Evolutionary conservation across 306 rosid species (phyloP), one percentile per base, ranked within the genome.

Genomic region (Sicyos baderoa): DNA sequence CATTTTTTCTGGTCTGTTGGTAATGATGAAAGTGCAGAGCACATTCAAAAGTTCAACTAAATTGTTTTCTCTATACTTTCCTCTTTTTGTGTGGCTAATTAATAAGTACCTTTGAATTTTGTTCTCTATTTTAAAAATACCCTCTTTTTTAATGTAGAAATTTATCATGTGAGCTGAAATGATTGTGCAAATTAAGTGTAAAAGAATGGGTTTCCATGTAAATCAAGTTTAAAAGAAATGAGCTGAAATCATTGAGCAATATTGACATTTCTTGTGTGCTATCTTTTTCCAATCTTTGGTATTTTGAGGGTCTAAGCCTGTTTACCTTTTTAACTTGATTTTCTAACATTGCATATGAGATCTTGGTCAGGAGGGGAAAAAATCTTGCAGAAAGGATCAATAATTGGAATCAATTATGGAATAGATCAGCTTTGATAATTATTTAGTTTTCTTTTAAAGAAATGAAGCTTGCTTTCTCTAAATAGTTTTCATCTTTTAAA

Each of bases 1-100:
- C 72, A 22, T 67, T 67, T 67, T 15, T 67, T 40, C 9, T 67
- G 72, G 21, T 67, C 72, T 23, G 72, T 48, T 67, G 72, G 23
- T 67, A 15, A 23, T 48, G 4, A 0, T 13, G 16, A 45, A 48
- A 49, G 56, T 67, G 57, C 72, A 48, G 1, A 3, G 13, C 71
- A 66, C 71, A 19, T 66, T 21, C 54, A 48, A 66, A 66, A 21
- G 2, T 32, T 2, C 4, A 58, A 32, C 15, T 60, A 60, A 60
- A 60, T 29, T 32, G n/a, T 32, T 60, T 60, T 60, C 3, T 0
- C 13, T 9, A 0, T 9, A 3, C 3, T 59, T 14, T 27, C 35
- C 35, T 3, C 15, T 7, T 7, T 6, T 15, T 6, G 16, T 51
- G 29, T n/a, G n/a, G n/a, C n/a, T n/a, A n/a, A n/a, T n/a, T n/a